Conservation (phyloP, 2,329 filamentous ascomycete genomes). For the Ophiocordyceps robertsii region DNA sequence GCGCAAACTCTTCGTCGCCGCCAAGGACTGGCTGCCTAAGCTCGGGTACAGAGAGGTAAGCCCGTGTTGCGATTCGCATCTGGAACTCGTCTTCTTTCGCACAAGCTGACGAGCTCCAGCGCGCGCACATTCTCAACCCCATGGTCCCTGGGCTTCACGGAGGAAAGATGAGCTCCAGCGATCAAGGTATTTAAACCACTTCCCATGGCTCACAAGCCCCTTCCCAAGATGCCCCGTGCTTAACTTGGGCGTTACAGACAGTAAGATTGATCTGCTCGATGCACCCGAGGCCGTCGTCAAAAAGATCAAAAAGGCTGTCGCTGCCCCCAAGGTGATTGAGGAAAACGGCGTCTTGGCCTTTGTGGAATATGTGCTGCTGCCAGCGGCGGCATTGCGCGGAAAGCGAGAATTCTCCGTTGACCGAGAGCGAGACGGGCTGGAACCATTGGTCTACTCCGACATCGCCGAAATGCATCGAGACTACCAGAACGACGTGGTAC, state of each 20-base stretch:
- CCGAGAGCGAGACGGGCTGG: constrained; percentile 47
- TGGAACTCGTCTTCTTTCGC: neutral
- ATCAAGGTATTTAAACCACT: constrained; percentile 34
- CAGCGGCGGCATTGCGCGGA: constrained; percentile 52
- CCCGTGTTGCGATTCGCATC: neutral
- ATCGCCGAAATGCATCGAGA: constrained; percentile 67
- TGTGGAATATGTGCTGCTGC: constrained; percentile 75
- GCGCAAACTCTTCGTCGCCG: constrained; percentile 76
- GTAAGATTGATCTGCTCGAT: constrained; percentile 91
- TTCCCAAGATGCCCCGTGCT: neutral
- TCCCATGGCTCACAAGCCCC: neutral
- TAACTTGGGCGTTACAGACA: constrained; percentile 35
- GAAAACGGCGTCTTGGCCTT: constrained; percentile 81
- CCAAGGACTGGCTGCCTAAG: constrained; percentile 73
- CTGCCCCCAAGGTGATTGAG: constrained; percentile 61
- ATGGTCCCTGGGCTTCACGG: constrained; percentile 82
- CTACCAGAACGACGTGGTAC: constrained; percentile 64
- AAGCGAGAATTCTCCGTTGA: constrained; percentile 54
- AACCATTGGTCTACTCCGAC: constrained; percentile 67
- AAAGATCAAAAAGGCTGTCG: constrained; percentile 78
- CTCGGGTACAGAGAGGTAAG: constrained; percentile 62
- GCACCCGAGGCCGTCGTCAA: constrained; percentile 57
- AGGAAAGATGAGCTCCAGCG: constrained; percentile 76
- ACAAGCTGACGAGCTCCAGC: constrained; percentile 10
- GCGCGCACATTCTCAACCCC: constrained; percentile 37